These are phyloP conservation scores for Phaseolus lunatus DNA, from an alignment of 306 rosid genomes.

Conservation along the genomic window DNA sequence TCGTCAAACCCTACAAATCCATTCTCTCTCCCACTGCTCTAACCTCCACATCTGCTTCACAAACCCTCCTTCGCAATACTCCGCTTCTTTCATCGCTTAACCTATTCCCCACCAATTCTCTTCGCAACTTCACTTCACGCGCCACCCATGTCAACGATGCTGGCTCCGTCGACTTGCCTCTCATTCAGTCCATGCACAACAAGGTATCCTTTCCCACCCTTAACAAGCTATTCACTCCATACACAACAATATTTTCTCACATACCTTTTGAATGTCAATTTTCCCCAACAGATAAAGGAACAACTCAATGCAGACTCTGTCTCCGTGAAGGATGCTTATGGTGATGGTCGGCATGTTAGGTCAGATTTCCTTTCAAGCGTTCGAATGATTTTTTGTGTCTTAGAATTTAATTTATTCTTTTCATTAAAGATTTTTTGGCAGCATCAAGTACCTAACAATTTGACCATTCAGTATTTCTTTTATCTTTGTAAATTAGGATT, in stretches of 20 bases:
- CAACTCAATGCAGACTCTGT: conserved; percentile 84
- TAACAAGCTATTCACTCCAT: background rate
- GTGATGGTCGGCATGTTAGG: conserved; percentile 96
- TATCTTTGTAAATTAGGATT: too few species aligned
- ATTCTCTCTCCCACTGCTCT: conserved; percentile 25
- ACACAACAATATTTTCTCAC: background rate
- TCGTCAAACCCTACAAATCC: conserved; percentile 41
- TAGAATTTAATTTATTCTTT: background rate
- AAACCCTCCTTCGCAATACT: background rate
- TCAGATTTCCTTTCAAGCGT: conserved; percentile 40
- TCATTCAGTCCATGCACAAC: conserved; percentile 74
- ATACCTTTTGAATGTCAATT: conserved; percentile 14
- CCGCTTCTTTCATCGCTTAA: background rate
- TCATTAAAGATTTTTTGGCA: background rate
- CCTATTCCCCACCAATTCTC: conserved; percentile 17
- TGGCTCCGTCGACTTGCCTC: conserved; percentile 76
- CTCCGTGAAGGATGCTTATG: conserved; percentile 76
- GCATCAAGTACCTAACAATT: too few species aligned
- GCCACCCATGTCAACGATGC: conserved; percentile 67
- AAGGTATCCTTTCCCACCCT: conserved; percentile 51
- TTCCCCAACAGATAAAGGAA: conserved; percentile 69
- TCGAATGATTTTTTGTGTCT: conserved; percentile 13
- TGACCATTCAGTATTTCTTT: too few species aligned
- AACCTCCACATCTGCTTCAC: conserved; percentile 26
- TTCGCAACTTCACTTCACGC: conserved; percentile 54